These are phyloP conservation scores for Mycena latifolia DNA, from an alignment of 768 basidiomycete species.

Conservation along the genomic window DNA sequence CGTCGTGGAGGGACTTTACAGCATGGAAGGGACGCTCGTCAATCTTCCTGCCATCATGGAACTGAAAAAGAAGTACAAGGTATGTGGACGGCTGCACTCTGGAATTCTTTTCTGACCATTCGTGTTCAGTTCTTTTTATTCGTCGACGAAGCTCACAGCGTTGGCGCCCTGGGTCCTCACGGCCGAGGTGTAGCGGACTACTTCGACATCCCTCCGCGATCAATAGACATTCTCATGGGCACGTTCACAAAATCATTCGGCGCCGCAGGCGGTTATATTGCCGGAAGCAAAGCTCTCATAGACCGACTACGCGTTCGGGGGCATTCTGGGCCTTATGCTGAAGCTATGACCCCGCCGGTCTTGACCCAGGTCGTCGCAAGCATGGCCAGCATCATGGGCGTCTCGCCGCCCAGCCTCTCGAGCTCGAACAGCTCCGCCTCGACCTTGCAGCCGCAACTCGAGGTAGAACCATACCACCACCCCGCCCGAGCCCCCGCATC, in stretches of 20 bases:
- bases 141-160: slow-evolving; percentile 97
- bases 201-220: slow-evolving; percentile 85
- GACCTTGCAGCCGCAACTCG: slow-evolving; percentile 41
- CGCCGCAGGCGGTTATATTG: slow-evolving; percentile 94
- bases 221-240: slow-evolving; percentile 96
- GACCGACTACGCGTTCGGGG: slow-evolving; percentile 85
- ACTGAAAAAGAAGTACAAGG: slow-evolving; percentile 96
- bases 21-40: slow-evolving; percentile 96
- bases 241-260: slow-evolving; percentile 98
- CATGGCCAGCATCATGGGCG: slow-evolving; percentile 97
- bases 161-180: slow-evolving; percentile 94
- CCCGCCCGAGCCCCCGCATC: slow-evolving; percentile 78
- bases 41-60: slow-evolving; percentile 86
- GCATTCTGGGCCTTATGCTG: slow-evolving; percentile 88
- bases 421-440: slow-evolving; percentile 42
- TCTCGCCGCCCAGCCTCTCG: slow-evolving; percentile 54
- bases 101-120: not conserved
- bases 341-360: slow-evolving; percentile 91
- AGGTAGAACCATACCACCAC: slow-evolving; percentile 56
- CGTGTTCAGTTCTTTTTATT: slow-evolving; percentile 93
- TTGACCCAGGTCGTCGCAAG: slow-evolving; percentile 91
- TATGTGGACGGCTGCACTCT: slow-evolving; percentile 50
- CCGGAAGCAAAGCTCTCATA: slow-evolving; percentile 85
- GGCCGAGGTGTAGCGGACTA: slow-evolving; percentile 98
- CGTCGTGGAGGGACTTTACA: slow-evolving; percentile 95